Evolutionary conservation across 495 filamentous ascomycete species (phyloP).

Genomic region (Platismatia glauca): DNA sequence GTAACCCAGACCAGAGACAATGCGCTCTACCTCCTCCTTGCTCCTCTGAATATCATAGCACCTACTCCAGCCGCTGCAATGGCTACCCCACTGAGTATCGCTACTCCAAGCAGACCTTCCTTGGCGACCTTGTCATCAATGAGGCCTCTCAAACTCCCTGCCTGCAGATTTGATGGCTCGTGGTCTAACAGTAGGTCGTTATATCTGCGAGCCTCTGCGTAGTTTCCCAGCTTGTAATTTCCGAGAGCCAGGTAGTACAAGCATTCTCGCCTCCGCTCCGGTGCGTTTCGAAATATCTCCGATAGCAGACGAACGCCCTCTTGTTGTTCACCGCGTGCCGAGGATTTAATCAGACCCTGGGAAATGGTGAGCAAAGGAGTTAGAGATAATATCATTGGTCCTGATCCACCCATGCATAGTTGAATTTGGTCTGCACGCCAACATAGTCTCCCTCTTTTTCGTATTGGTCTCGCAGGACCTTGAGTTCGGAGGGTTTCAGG

Average conservation of each 20-base stretch:
- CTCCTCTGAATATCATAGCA: constrained; percentile 67
- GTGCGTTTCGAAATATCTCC: constrained; percentile 89
- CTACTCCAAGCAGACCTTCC: constrained; percentile 88
- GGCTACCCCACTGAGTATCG: constrained; percentile 91
- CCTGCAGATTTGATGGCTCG: constrained; percentile 84
- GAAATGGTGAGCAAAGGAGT: constrained; percentile 17
- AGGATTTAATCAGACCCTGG: constrained; percentile 91
- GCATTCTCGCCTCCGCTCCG: constrained; percentile 89
- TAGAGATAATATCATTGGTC: neutral
- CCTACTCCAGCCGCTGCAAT: constrained; percentile 91
- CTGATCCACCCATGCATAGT: constrained; percentile 83
- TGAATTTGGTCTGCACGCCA: constrained; percentile 97
- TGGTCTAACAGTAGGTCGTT: constrained; percentile 85
- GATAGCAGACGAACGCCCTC: constrained; percentile 88
- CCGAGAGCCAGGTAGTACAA: constrained; percentile 95
- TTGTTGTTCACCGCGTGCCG: constrained; percentile 75
- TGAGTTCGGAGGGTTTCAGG: constrained; percentile 78
- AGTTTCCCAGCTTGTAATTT: constrained; percentile 97
- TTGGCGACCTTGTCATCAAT: constrained; percentile 94
- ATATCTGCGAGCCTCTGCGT: constrained; percentile 84
- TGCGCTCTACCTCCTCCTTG: constrained; percentile 39
- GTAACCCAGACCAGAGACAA: neutral
- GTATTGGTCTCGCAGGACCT: constrained; percentile 85
- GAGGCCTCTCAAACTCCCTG: constrained; percentile 67
- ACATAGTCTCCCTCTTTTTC: constrained; percentile 96